Evolutionary conservation across 1,284 basidiomycete species (phyloP), one percentile per base, ranked within the genome.

Genomic region (Coniferiporia sulphurascens): DNA sequence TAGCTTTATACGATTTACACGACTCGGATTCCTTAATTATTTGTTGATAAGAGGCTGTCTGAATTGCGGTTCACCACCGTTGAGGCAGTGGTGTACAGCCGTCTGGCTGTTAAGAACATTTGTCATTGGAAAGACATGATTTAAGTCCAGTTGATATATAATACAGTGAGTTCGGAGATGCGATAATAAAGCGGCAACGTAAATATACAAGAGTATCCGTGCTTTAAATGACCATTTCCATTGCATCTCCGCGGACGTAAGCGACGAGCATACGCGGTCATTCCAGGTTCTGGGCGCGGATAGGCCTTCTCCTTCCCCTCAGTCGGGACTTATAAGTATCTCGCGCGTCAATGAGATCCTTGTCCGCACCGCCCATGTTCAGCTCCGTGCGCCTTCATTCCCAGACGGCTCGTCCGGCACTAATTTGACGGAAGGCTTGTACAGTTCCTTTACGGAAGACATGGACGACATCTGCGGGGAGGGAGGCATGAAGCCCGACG

Each of bases 401-500:
- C 8, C 19, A n/a, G 13, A n/a, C 53, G 19, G 22, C 44, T 44
- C 22, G 13, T 32, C 41, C 21, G 38, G 52, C 52, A 22, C 19
- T 43, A 56, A 12, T 10, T 59, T 48, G n/a, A 59, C 34, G 2
- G 52, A 46, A 17, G 58, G 58, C 46, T 59, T 59, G 36, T 41
- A 59, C 44, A 48, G 19, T n/a, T 54, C 45, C 52, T 59, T 59
- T 7, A 59, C 52, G 7, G 19, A 21, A 13, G 36, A 41, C 58
- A 59, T 59, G 17, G 9, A 21, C 10, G 51, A 19, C n/a, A 55
- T 10, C 58, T 59, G 58, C 15, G 70, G 66, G 0, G 71, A 71
- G 2, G 72, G 72, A 7, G 71, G 72, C 55, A 66, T 65, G 57
- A 72, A 73, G 13, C 72, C 72, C 55, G 69, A 70, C 4, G 71